A percentile compares a stretch with the other conserved stretches of the same genome.
These are phyloP conservation scores for Alternaria solani DNA, from an alignment of 2,329 filamentous ascomycete species.

Conservation along the genomic window DNA sequence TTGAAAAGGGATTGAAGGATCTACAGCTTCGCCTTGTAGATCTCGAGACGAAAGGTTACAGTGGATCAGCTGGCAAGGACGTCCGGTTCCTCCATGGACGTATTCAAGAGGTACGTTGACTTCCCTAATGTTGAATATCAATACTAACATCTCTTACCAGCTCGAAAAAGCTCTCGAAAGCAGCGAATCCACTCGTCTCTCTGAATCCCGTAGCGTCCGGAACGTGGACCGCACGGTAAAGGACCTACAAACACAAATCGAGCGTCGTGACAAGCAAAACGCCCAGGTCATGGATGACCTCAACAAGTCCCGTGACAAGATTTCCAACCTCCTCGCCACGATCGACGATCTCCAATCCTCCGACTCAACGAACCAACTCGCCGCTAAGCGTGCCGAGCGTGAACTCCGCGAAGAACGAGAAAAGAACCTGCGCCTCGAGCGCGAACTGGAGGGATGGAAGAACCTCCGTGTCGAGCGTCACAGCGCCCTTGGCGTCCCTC, in stretches of 20 bases:
- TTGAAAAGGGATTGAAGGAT: conserved; percentile 92
- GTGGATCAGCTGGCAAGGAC: conserved; percentile 87
- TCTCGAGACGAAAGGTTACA: conserved; percentile 93
- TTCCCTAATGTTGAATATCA: neutral
- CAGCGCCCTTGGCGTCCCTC: conserved; percentile 46
- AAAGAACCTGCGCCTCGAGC: conserved; percentile 80
- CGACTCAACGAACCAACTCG: conserved; percentile 82
- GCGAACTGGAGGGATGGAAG: conserved; percentile 86
- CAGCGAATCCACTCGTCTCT: conserved; percentile 78
- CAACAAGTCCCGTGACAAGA: conserved; percentile 84
- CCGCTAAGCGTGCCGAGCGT: conserved; percentile 84
- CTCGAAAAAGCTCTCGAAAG: conserved; percentile 87
- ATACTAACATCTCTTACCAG: conserved; percentile 56
- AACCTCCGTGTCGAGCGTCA: conserved; percentile 69
- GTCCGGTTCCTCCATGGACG: conserved; percentile 93
- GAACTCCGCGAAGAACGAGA: conserved; percentile 90
- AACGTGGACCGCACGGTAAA: conserved; percentile 94
- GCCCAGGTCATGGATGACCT: conserved; percentile 83
- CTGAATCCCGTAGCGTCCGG: conserved; percentile 85
- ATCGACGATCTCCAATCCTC: conserved; percentile 94
- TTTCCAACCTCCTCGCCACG: conserved; percentile 84
- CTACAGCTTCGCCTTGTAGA: conserved; percentile 89
- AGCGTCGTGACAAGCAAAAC: conserved; percentile 90
- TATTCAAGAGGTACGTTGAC: conserved; percentile 83
- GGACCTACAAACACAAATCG: conserved; percentile 90